A percentile compares a stretch with the other conserved stretches of the same genome.
These are phyloP conservation scores for Plasmodium ovale DNA, from an alignment of 169 alveolate species.

Conservation along the genomic window DNA sequence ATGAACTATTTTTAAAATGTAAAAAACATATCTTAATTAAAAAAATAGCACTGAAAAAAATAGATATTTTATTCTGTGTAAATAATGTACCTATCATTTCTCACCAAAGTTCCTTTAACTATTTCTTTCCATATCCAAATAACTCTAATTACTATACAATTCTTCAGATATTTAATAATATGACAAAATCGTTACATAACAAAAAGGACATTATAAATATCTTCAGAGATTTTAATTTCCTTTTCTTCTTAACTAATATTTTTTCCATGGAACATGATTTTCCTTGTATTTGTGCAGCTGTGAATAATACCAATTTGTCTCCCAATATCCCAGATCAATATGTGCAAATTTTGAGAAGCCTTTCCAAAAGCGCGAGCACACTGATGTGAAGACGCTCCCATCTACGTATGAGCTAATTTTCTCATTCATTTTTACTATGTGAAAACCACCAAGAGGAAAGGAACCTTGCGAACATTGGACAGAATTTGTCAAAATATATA, in stretches of 20 bases:
- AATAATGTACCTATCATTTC: constrained; percentile 71
- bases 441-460: too few species aligned
- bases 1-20: constrained; percentile 74
- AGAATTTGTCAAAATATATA: too few species aligned
- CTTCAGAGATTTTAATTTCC: constrained; percentile 66
- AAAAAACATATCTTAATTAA: constrained; percentile 48
- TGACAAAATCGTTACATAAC: constrained; percentile 39
- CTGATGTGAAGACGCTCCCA: background rate
- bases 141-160: constrained; percentile 45
- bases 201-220: constrained; percentile 45
- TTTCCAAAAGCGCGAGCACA: constrained; percentile 34
- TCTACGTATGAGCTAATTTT: too few species aligned
- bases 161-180: constrained; percentile 59
- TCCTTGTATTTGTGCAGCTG: constrained; percentile 58
- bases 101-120: constrained; percentile 47
- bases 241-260: constrained; percentile 65
- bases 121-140: constrained; percentile 61
- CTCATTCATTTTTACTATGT: too few species aligned
- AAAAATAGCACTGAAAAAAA: constrained; percentile 55
- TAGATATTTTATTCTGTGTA: constrained; percentile 67
- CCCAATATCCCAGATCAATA: constrained; percentile 57
- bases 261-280: constrained; percentile 56
- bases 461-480: too few species aligned
- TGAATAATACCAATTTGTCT: constrained; percentile 26
- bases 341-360: constrained; percentile 40